Evolutionary conservation across 768 basidiomycete genomes (phyloP).

Genomic region (Serendipita sp.): DNA sequence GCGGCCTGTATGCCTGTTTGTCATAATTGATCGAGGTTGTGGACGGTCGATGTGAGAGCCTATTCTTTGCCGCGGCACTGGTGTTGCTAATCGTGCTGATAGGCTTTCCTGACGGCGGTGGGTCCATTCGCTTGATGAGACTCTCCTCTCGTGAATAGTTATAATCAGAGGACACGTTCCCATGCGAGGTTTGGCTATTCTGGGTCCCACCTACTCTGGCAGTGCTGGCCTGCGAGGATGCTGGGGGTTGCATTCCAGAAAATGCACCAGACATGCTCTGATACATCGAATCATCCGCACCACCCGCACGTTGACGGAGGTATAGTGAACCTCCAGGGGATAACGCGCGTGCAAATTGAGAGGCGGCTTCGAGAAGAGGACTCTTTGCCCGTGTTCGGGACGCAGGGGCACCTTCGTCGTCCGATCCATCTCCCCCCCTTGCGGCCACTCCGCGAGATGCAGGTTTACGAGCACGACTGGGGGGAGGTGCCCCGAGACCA

Average conservation of each 20-base stretch:
- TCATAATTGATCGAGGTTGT: slow-evolving; percentile 31
- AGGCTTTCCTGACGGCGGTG: slow-evolving; percentile 23
- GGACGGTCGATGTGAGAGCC: slow-evolving; percentile 17
- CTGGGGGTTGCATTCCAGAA: not conserved
- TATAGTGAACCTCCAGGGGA: not conserved
- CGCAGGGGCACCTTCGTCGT: slow-evolving; percentile 45
- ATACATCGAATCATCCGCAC: not conserved
- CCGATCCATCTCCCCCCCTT: slow-evolving; percentile 45
- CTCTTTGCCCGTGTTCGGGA: slow-evolving; percentile 37
- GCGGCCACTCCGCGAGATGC: slow-evolving; percentile 39
- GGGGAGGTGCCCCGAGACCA: not conserved
- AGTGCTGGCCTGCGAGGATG: slow-evolving; percentile 30
- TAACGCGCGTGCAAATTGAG: not conserved
- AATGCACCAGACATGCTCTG: not conserved
- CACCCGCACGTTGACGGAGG: not conserved
- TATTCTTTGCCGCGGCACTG: slow-evolving; percentile 6
- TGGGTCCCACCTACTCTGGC: slow-evolving; percentile 22
- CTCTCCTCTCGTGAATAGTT: slow-evolving; percentile 12
- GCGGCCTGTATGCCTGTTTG: slow-evolving; percentile 68
- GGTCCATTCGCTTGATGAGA: slow-evolving; percentile 20
- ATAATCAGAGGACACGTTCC: not conserved
- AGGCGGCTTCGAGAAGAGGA: slow-evolving; percentile 19
- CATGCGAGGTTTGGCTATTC: slow-evolving; percentile 5
- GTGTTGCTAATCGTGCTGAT: not conserved
- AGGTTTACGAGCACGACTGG: slow-evolving; percentile 10